Base-by-base conservation (phyloP, 441 rosid species). In the Pelargonium australe region DNA sequence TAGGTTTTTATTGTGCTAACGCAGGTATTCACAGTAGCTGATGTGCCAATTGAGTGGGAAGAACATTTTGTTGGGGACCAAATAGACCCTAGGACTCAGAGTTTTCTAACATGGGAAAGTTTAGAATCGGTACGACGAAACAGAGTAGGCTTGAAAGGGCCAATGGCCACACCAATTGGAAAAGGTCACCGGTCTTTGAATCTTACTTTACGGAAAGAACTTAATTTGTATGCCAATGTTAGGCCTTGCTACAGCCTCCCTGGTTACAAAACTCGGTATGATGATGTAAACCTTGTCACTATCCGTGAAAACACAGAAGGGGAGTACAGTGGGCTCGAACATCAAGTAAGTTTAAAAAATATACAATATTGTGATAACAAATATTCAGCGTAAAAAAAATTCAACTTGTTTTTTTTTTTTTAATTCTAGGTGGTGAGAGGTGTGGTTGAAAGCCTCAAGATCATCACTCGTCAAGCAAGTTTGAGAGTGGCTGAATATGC, bases 101-200 rank as follows among this genome's bases (percentile, higher is more conserved):
- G 98, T 77, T 92, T 92, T 74, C 83, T 92, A 66, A 95, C 97
- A 72, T 87, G 96, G 99, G 95, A 89, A 67, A 95, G 98, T 84
- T 81, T 95, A 70, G 91, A 95, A 74, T 95, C 99, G 4, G 98
- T 95, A 28, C 81, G 87, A 45, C 69, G 74, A 23, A 89, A 85
- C 68, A 76, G 69, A 74, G 96, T 90, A 9, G 99, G 99, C n/a
- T 82, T 92, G 77, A 95, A 95, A 87, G 99, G 99, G 63, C 98
- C 98, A 34, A 95, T 95, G 98, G 98, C 99, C 8, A 95, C 99
- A n/a, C 99, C 99, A 7, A 89, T 95, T 68, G 99, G 99, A 51
- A 95, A 92, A 75, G 99, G 99, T 67, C 99, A 95, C 76, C 88
- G 99, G 57, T 95, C 99, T 49, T 80, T 95, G 85, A 95, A 95